Percentiles rank a stretch among this genome's conserved stretches.
These are phyloP conservation scores for Backusella macrospora DNA, from an alignment of 192 early-diverging fungal genomes.

Conservation along the genomic window DNA sequence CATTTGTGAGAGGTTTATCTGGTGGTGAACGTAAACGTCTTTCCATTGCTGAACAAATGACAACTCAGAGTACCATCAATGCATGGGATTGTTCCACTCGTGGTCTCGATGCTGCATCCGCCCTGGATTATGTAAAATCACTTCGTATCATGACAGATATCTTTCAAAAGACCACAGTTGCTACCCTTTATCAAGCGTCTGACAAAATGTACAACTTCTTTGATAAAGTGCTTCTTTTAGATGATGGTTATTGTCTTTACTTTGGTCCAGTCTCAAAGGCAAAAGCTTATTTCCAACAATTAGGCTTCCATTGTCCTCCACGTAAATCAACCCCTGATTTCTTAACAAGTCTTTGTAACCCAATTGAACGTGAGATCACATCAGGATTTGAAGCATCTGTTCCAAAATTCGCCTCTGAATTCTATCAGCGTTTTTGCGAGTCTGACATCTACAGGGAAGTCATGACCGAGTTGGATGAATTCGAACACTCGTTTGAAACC, in stretches of 20 bases:
- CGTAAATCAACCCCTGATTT: constrained; percentile 75
- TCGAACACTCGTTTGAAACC: constrained; percentile 40
- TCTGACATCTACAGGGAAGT: constrained; percentile 47
- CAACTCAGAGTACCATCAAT: constrained; percentile 58
- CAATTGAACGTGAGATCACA: constrained; percentile 51
- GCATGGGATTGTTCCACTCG: constrained; percentile 66
- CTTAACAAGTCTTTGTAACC: constrained; percentile 70
- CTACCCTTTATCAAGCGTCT: constrained; percentile 66
- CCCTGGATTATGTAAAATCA: constrained; percentile 78
- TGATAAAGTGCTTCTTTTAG: constrained; percentile 68
- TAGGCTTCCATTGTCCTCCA: constrained; percentile 64
- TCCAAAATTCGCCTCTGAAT: constrained; percentile 63
- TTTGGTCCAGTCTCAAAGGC: constrained; percentile 66
- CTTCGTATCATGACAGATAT: constrained; percentile 75
- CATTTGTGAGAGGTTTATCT: constrained; percentile 72
- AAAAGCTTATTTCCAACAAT: constrained; percentile 59
- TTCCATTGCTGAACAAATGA: constrained; percentile 78
- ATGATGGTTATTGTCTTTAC: constrained; percentile 69
- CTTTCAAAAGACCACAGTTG: constrained; percentile 61
- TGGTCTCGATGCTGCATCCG: constrained; percentile 83
- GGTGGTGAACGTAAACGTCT: constrained; percentile 81
- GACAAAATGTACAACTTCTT: constrained; percentile 79
- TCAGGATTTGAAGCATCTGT: constrained; percentile 56
- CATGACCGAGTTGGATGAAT: constrained; percentile 45
- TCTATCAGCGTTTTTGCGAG: constrained; percentile 55